Evolutionary conservation across 441 rosid genomes (phyloP), one percentile per base, ranked within the genome.

Genomic region (Gossypium davidsonii): DNA sequence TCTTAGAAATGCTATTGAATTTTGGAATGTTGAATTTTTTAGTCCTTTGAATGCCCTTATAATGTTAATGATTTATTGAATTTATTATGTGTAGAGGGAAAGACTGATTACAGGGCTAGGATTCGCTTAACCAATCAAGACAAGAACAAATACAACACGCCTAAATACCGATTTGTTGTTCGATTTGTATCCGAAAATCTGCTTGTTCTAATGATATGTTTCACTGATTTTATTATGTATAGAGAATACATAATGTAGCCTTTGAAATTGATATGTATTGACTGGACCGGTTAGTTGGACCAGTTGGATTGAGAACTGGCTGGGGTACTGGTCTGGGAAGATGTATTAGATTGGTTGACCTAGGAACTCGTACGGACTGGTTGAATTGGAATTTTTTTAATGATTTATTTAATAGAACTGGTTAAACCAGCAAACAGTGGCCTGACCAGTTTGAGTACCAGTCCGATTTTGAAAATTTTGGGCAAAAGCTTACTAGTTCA

Each of bases 81-180:
- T 28, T 42, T 63, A 3, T 44, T 56, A 1, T 76, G 1, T 61
- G 75, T 78, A 91, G 92, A 73, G 85, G 94, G 94, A 3, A 91
- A 91, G 85, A 90, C 97, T n/a, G 94, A 89, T 72, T 91, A 90
- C 79, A 77, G 96, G 23, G 96, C 94, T 1, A 89, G 97, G 64
- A 90, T 90, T 63, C 91, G 94, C 51, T 82, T 88, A 12, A 90
- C 88, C 58, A 93, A 90, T 51, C 96, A 91, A 46, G 97, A 88
- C 67, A 91, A 93, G 85, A 91, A 89, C 83, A 87, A 91, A 78
- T 89, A 90, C 76, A 91, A 90, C 83, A 91, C 92, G 0, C 97
- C 97, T 0, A 93, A 91, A 66, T 93, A 91, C 65, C 89, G 93
- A 1, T 86, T 91, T 53, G 94, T 93, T 61, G 95, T 91, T 64